Base-by-base conservation (phyloP, 768 basidiomycete genomes). In the Pulveroboletus sp. region DNA sequence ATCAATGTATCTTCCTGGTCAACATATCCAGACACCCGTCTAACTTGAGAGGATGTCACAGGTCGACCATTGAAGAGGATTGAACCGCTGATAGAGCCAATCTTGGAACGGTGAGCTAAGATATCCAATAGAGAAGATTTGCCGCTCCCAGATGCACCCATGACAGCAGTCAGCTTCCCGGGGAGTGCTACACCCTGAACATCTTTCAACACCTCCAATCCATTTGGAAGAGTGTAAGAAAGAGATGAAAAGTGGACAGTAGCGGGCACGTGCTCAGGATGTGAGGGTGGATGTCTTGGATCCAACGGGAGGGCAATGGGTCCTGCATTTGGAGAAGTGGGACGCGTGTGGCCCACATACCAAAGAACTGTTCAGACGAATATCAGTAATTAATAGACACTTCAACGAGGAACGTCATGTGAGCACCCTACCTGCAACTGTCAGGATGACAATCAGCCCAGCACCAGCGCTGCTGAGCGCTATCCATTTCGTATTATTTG, bases 1-100 rank as follows among this genome's bases (percentile, higher is more conserved):
- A 99, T 95, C 54, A 99, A 70, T 10, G 93, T 97, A 66, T 99
- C 97, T 67, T 98, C 97, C 69, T 99, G 97, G 64, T 99, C 95
- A 37, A 99, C 97, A 56, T 90, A 99, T 25, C 97, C 97, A 55
- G 87, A 83, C 6, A 97, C 87, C 31, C 83, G 81, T 65, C 83
- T 85, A 74, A 91, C 97, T 63, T 87, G 81, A 21, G 75, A 69
- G 65, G 90, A 76, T 37, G 74, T 72, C 21, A 95, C 85, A 50
- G 78, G 77, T 4, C 90, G 76, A 1, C 95, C 94, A 61, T 98
- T 98, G 43, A 97, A 84, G 17, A 91, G 78, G 32, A 85, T 86
- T 24, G 76, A 76, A 3, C 94, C 94, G 31, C 43, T 43, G 7
- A 94, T 87, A 2, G 59, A 49, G 0, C 97, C 97, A 13, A 85